phyloP scores from a whole-genome alignment of 2,329 filamentous ascomycete species.

The Pseudogymnoascus sp. region DNA sequence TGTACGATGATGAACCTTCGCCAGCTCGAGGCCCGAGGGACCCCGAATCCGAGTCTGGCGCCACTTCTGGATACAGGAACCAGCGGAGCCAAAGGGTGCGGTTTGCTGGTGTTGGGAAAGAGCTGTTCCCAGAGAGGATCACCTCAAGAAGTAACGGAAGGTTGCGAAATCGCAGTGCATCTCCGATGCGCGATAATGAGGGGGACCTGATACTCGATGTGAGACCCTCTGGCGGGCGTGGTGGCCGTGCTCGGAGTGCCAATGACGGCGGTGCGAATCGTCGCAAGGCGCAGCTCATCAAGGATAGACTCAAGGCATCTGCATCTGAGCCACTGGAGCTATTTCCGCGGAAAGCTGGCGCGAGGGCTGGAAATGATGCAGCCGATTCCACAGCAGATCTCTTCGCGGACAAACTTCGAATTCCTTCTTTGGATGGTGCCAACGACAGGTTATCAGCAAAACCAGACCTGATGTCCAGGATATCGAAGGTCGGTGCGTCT shows the following conservation, averaged over 20 bases:
- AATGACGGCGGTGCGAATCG: slow-evolving; percentile 33
- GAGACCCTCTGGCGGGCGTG: slow-evolving; percentile 17
- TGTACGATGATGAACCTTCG: slow-evolving; percentile 60
- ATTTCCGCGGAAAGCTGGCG: slow-evolving; percentile 43
- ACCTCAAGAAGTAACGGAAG: slow-evolving; percentile 25
- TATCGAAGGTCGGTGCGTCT: slow-evolving; percentile 12
- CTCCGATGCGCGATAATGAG: slow-evolving; percentile 30
- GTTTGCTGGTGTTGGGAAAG: slow-evolving; percentile 35
- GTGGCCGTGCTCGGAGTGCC: slow-evolving; percentile 11
- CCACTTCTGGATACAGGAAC: slow-evolving; percentile 24
- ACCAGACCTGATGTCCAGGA: slow-evolving; percentile 18
- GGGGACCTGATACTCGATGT: slow-evolving; percentile 20
- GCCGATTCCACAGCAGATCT: slow-evolving; percentile 48
- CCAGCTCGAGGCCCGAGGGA: slow-evolving; percentile 27
- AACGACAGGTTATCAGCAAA: slow-evolving; percentile 23
- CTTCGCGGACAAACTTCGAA: slow-evolving; percentile 41
- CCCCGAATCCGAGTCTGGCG: slow-evolving; percentile 13
- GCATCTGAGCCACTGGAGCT: slow-evolving; percentile 38
- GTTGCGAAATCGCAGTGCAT: slow-evolving; percentile 28
- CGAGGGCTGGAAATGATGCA: slow-evolving; percentile 44
- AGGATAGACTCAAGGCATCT: slow-evolving; percentile 25
- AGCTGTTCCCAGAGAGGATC: slow-evolving; percentile 51
- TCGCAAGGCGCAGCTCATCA: slow-evolving; percentile 38
- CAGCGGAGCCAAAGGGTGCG: slow-evolving; percentile 18
- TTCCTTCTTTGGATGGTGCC: slow-evolving; percentile 42